Conservation (phyloP, 1,139 yeast species). For the Kodamaea plutei region DNA sequence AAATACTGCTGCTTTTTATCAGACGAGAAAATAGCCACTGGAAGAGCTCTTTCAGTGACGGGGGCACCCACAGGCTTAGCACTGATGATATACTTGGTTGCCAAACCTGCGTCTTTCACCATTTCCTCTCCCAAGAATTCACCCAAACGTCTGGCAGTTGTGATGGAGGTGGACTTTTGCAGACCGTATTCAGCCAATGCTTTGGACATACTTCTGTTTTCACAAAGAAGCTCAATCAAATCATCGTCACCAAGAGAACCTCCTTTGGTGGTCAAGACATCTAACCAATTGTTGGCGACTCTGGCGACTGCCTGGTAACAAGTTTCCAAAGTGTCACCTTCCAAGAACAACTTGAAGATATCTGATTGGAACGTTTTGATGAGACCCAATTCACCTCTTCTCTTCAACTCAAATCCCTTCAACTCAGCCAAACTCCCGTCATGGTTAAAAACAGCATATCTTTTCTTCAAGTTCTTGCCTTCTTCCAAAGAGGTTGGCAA, state of each 20-base stretch:
- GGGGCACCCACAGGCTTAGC: conserved; percentile 82
- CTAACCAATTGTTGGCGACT: conserved; percentile 95
- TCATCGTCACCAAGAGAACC: conserved; percentile 90
- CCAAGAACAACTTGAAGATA: conserved; percentile 84
- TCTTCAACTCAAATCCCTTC: conserved; percentile 93
- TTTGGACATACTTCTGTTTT: conserved; percentile 93
- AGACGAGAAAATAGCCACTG: conserved; percentile 92
- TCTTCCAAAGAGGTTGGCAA: conserved; percentile 97
- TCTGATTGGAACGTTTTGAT: conserved; percentile 95
- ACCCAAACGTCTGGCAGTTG: conserved; percentile 90
- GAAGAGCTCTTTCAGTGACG: conserved; percentile 93
- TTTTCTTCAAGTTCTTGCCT: conserved; percentile 91
- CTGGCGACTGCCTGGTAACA: conserved; percentile 89
- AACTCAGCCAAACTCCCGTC: conserved; percentile 94
- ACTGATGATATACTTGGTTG: conserved; percentile 91
- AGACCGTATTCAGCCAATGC: conserved; percentile 83
- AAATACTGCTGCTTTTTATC: conserved; percentile 62
- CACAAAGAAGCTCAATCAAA: conserved; percentile 90
- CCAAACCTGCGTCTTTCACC: conserved; percentile 95
- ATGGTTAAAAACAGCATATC: conserved; percentile 94
- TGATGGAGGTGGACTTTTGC: conserved; percentile 92
- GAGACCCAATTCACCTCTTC: conserved; percentile 93
- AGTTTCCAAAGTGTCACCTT: conserved; percentile 70
- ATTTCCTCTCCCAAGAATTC: conserved; percentile 96
- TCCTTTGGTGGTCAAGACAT: conserved; percentile 86